Evolutionary conservation across 2,329 filamentous ascomycete species (phyloP), one percentile per base, ranked within the genome.

Genomic region (Ascochyta rabiei): DNA sequence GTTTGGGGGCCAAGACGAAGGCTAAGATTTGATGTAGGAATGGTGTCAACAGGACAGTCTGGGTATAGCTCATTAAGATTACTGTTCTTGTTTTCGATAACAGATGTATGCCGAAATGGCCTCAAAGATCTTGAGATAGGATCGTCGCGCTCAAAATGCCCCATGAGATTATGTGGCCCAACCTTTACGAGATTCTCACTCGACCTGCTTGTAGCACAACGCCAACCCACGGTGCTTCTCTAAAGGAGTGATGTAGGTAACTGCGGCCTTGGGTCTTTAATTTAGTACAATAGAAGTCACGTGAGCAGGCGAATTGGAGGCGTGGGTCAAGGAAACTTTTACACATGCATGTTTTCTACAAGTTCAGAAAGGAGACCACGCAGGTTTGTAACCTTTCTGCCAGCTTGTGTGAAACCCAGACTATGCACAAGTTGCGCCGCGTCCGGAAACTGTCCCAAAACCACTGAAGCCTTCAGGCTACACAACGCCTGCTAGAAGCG

Each of bases 1-100:
- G 71, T 28, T 46, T 74, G 46, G 68, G 63, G 3, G 55, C 48
- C 4, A 63, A 62, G 28, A 34, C 45, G 2, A 66, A 67, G 42
- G 48, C 63, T 13, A 71, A 68, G 53, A 64, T 70, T 18, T 70
- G 53, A 64, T 6, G n/a, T 8, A 28, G 43, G 15, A 16, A 43
- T 9, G 5, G 4, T 18, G n/a, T 5, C 7, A 10, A 8, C 21
- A 33, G 37, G 5, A 18, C n/a, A 13, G 15, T 24, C 6, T 24
- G 5, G n/a, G 38, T 6, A 26, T 24, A 39, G 18, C 28, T 30
- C 12, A 10, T 13, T 15, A 30, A 30, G 28, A 15, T 13, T 12
- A 13, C 28, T 30, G 28, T 13, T 30, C 28, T 5, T 30, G 21
- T 13, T 5, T 15, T 6, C 24, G 3, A 30, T 15, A 30, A 10